Percentiles rank a stretch among this genome's conserved stretches.
phyloP scores from a whole-genome alignment of 2,329 filamentous ascomycete genomes.

The Dactylellina drechsleri region DNA sequence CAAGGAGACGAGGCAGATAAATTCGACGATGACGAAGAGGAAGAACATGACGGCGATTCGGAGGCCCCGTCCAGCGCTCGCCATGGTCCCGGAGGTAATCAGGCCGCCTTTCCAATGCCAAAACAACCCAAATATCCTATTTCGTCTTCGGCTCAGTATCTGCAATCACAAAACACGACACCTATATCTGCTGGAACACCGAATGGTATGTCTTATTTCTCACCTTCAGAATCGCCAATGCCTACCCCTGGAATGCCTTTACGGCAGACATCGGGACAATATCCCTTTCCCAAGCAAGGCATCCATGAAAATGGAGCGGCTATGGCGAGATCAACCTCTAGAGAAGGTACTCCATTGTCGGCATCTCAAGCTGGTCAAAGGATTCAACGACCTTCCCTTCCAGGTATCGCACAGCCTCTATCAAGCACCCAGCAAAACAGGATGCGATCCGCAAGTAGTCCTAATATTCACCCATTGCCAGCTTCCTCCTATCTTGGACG shows the following conservation, averaged over 20 bases:
- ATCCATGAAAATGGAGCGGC: conserved; percentile 68
- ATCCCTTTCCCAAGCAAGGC: conserved; percentile 72
- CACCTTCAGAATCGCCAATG: conserved; percentile 82
- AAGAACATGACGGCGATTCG: conserved; percentile 66
- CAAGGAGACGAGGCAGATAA: conserved; percentile 44
- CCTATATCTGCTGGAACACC: conserved; percentile 61
- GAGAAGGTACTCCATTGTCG: conserved; percentile 72
- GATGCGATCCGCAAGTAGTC: conserved; percentile 91
- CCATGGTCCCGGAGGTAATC: conserved; percentile 57
- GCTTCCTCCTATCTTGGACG: conserved; percentile 73
- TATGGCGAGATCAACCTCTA: conserved; percentile 80
- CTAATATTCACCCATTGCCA: conserved; percentile 79
- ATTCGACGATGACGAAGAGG: conserved; percentile 67
- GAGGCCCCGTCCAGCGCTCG: conserved; percentile 19
- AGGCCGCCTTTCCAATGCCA: conserved; percentile 30
- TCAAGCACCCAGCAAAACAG: conserved; percentile 71
- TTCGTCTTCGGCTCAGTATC: conserved; percentile 38
- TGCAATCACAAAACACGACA: conserved; percentile 58
- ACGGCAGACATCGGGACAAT: conserved; percentile 72
- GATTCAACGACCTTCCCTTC: conserved; percentile 78
- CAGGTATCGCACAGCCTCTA: conserved; percentile 70
- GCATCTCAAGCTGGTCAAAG: conserved; percentile 56
- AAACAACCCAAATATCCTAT: conserved; percentile 53
- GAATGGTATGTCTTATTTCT: conserved; percentile 89
- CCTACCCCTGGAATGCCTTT: conserved; percentile 70